Evolutionary conservation across 2,329 filamentous ascomycete species (phyloP).

Genomic region (Hirsutella minnesotensis): DNA sequence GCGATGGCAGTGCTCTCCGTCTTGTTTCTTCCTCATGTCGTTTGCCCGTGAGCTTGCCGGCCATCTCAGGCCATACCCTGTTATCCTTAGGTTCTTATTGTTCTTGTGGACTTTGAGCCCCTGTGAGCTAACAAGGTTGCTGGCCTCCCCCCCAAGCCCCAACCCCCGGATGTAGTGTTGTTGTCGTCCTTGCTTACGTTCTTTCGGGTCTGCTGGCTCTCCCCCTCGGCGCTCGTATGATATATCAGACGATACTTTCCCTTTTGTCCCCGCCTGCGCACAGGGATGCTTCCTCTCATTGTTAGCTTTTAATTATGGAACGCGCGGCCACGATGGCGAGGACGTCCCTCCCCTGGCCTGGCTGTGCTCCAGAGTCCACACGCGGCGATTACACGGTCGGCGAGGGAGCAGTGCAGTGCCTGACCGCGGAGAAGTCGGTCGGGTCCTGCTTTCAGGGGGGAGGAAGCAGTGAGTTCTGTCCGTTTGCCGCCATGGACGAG

Average conservation of each 20-base stretch:
- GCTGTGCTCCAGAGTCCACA: slow-evolving; percentile 50
- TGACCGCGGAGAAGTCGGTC: slow-evolving; percentile 38
- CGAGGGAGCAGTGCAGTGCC: slow-evolving; percentile 60
- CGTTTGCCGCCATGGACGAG: background rate
- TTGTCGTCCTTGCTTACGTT: too few relatives aligned
- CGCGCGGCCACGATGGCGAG: slow-evolving; percentile 34
- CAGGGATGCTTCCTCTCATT: slow-evolving; percentile 50
- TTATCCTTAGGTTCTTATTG: too few relatives aligned
- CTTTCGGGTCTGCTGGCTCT: too few relatives aligned
- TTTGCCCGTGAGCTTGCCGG: too few relatives aligned
- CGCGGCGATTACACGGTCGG: slow-evolving; percentile 53
- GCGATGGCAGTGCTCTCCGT: too few relatives aligned
- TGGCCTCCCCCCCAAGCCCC: too few relatives aligned
- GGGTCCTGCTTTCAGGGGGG: slow-evolving; percentile 40
- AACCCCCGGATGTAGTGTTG: too few relatives aligned
- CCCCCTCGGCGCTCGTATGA: slow-evolving; percentile 15
- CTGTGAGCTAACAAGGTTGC: too few relatives aligned
- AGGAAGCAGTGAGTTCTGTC: slow-evolving; percentile 18
- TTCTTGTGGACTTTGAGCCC: too few relatives aligned
- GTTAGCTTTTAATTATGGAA: slow-evolving; percentile 45
- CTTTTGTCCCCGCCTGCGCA: slow-evolving; percentile 46
- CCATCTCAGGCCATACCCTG: too few relatives aligned
- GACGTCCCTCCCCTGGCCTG: slow-evolving; percentile 44
- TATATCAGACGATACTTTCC: slow-evolving; percentile 26
- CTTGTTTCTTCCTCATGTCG: too few relatives aligned